These are phyloP conservation scores for Leishmania tarentolae DNA, from an alignment of 208 protist genomes.

Conservation along the genomic window DNA sequence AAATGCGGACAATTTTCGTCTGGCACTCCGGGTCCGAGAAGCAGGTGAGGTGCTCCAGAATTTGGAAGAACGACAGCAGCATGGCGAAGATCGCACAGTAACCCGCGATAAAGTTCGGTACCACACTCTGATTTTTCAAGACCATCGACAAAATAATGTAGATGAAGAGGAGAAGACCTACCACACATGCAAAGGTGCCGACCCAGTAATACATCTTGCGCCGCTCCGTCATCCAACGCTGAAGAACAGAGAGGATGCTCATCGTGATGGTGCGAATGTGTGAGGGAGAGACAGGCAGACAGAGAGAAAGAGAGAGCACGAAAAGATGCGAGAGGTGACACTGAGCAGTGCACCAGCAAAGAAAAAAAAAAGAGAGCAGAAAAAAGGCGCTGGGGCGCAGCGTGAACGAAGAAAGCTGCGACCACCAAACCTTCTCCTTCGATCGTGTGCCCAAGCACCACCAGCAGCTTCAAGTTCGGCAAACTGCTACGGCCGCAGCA, in stretches of 20 bases:
- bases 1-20: constrained; percentile 92
- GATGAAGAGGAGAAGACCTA: constrained; percentile 73
- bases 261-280: background rate
- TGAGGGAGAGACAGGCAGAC: background rate
- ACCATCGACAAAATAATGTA: constrained; percentile 61
- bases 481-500: background rate
- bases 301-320: background rate
- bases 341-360: background rate
- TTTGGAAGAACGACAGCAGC: constrained; percentile 85
- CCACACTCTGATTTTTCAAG: constrained; percentile 44
- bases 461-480: background rate
- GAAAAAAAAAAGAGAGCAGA: background rate
- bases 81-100: constrained; percentile 92
- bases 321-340: background rate
- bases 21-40: constrained; percentile 91
- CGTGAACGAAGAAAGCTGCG: background rate
- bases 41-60: constrained; percentile 91
- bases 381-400: background rate
- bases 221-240: constrained; percentile 46
- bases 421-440: background rate
- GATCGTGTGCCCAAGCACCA: background rate
- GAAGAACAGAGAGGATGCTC: constrained; percentile 25
- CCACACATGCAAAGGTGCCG: constrained; percentile 73
- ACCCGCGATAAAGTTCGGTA: constrained; percentile 79
- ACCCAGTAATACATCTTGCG: constrained; percentile 89